Conservation (phyloP, 2,329 filamentous ascomycete species). For the Beauveria brongniartii region DNA sequence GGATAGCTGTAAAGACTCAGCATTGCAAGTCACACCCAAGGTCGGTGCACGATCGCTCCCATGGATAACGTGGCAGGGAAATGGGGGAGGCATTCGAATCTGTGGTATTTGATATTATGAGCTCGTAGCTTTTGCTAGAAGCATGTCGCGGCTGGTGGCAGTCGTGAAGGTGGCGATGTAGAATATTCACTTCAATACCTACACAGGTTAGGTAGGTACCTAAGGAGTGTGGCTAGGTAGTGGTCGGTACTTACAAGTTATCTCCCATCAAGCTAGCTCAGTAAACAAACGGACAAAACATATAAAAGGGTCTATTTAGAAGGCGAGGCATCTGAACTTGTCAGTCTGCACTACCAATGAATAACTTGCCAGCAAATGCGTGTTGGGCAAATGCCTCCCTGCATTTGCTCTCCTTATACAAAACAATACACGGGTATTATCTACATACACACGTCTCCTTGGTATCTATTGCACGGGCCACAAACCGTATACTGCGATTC, state of each 20-base stretch:
- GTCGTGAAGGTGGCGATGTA: not conserved
- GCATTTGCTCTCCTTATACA: too few relatives aligned
- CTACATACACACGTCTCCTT: not conserved
- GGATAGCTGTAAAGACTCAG: not conserved
- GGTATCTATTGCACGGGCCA: not conserved
- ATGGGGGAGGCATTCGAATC: not conserved
- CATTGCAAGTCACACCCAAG: not conserved
- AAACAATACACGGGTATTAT: too few relatives aligned
- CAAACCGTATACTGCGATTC: constrained; percentile 6
- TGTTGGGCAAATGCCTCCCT: too few relatives aligned
- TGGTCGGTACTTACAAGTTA: too few relatives aligned
- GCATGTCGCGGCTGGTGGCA: not conserved
- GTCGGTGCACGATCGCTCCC: too few relatives aligned
- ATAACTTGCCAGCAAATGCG: not conserved
- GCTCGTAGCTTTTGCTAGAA: not conserved
- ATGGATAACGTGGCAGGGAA: too few relatives aligned
- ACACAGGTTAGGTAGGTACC: not conserved
- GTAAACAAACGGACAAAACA: too few relatives aligned
- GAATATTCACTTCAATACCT: not conserved
- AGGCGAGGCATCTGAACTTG: too few relatives aligned
- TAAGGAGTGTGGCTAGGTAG: too few relatives aligned
- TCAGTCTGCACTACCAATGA: not conserved
- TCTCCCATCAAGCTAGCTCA: too few relatives aligned
- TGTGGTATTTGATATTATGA: not conserved
- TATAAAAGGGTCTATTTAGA: too few relatives aligned